Evolutionary conservation across 2,329 filamentous ascomycete genomes (phyloP).

Genomic region (Alternaria rosae): DNA sequence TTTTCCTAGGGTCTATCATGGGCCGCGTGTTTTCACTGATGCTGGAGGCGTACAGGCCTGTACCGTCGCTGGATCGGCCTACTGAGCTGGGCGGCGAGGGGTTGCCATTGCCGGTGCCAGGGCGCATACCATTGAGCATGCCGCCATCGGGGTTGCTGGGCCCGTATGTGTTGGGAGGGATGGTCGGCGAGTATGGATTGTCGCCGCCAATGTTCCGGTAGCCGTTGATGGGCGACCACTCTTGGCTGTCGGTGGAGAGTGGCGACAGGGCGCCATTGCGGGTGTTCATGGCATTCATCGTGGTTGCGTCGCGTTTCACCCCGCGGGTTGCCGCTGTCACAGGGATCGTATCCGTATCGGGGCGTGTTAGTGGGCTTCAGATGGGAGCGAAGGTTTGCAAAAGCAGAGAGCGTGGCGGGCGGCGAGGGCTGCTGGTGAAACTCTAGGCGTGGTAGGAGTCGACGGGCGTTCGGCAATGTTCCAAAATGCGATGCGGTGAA

Average conservation of each 20-base stretch:
- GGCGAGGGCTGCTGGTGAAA: slow-evolving; percentile 23
- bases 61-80: slow-evolving; percentile 83
- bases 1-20: slow-evolving; percentile 64
- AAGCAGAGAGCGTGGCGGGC: slow-evolving; percentile 10
- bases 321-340: slow-evolving; percentile 30
- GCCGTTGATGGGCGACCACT: slow-evolving; percentile 52
- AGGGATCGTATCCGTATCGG: slow-evolving; percentile 24
- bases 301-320: slow-evolving; percentile 31
- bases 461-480: slow-evolving; percentile 16
- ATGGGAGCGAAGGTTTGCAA: slow-evolving; percentile 7
- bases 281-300: slow-evolving; percentile 41
- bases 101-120: slow-evolving; percentile 54
- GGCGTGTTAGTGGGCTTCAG: slow-evolving; percentile 8
- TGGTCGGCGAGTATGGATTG: slow-evolving; percentile 49
- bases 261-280: slow-evolving; percentile 51
- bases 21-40: slow-evolving; percentile 59
- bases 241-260: slow-evolving; percentile 50
- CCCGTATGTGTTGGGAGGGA: slow-evolving; percentile 45
- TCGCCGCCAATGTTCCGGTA: slow-evolving; percentile 48
- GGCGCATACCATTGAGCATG: slow-evolving; percentile 63
- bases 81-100: slow-evolving; percentile 90
- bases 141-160: slow-evolving; percentile 49
- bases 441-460: slow-evolving; percentile 19
- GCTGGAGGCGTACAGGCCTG: slow-evolving; percentile 65
- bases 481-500: slow-evolving; percentile 16